Evolutionary conservation across 2,329 filamentous ascomycete species (phyloP), one percentile per base, ranked within the genome.

Genomic region (Penicillium hordei): DNA sequence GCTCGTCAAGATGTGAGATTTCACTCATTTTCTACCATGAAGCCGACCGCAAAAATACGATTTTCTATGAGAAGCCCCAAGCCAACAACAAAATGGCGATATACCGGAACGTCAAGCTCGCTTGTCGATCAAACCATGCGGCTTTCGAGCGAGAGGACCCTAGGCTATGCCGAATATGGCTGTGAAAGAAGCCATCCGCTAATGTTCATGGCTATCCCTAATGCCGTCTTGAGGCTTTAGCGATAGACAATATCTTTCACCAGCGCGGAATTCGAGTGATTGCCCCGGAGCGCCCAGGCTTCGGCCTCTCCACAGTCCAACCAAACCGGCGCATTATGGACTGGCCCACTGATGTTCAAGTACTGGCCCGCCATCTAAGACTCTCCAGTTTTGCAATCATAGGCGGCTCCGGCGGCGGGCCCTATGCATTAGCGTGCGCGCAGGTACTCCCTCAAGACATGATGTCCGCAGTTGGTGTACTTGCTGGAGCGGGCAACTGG

Each of bases 391-490:
- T 79, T 64, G 72, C 73, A 17, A 68, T 82, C 23, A 59, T 82
- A 6, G 79, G 79, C 2, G 67, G 74, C 5, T 80, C 76, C 0
- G 80, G 79, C 8, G 81, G 81, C 21, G 77, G 78, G 2, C 78
- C 80, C 0, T 82, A 79, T 61, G 74, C 75, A 2, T 65, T 82
- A 12, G 80, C 79, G 23, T 83, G 79, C 60, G 73, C 79, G 13
- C 69, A 73, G 42, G 58, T 60, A 4, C 63, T 82, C 5, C 58
- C 56, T 31, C 34, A 31, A 4, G 46, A 57, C 6, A 70, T 65
- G 48, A 55, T 80, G 19, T 67, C 72, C 0, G 71, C 64, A 0
- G 74, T 77, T 9, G 75, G 75, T 1, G 62, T 80, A 12, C 64
- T 79, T 42, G 74, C 73, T 8, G 71, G 70, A 23, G 59, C 60